A percentile compares a stretch with the other conserved stretches of the same genome.
Conservation (phyloP, 345 rosid genomes). For the Durio zibethinus region DNA sequence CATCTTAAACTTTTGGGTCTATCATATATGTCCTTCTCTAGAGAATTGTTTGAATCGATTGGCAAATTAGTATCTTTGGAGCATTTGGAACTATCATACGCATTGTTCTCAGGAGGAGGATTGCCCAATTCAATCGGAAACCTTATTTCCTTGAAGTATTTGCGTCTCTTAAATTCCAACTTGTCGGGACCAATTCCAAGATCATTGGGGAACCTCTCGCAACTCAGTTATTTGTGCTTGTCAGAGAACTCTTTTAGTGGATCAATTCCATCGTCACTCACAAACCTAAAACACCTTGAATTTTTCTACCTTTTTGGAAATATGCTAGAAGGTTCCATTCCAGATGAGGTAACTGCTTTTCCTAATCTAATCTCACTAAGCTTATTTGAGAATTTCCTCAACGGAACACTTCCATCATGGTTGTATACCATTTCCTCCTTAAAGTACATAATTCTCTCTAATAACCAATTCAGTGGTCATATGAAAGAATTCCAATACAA, state of each 20-base stretch:
- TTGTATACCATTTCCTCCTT: too few relatives aligned
- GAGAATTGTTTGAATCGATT: not conserved
- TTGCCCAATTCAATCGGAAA: not conserved
- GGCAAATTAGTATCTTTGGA: not conserved
- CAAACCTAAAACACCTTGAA: not conserved
- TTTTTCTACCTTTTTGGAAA: accelerated
- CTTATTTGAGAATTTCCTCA: too few relatives aligned
- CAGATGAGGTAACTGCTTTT: too few relatives aligned
- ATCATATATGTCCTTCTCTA: not conserved
- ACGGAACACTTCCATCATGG: too few relatives aligned
- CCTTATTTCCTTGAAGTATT: not conserved
- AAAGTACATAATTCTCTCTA: too few relatives aligned
- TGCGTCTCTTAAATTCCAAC: not conserved
- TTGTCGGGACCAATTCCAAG: constrained; percentile 23
- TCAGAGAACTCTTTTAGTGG: constrained; percentile 6
- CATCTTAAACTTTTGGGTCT: not conserved
- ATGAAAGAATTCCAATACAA: not conserved
- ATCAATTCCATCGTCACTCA: constrained; percentile 6
- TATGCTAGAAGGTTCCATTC: not conserved
- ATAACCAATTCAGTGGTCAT: too few relatives aligned
- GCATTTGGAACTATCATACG: not conserved
- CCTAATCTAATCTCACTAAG: too few relatives aligned
- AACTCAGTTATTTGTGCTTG: not conserved
- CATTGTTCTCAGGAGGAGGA: not conserved
- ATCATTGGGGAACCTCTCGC: not conserved